Evolutionary conservation across 2,329 filamentous ascomycete species (phyloP).

Genomic region (Pseudopyrenochaeta lycopersici): DNA sequence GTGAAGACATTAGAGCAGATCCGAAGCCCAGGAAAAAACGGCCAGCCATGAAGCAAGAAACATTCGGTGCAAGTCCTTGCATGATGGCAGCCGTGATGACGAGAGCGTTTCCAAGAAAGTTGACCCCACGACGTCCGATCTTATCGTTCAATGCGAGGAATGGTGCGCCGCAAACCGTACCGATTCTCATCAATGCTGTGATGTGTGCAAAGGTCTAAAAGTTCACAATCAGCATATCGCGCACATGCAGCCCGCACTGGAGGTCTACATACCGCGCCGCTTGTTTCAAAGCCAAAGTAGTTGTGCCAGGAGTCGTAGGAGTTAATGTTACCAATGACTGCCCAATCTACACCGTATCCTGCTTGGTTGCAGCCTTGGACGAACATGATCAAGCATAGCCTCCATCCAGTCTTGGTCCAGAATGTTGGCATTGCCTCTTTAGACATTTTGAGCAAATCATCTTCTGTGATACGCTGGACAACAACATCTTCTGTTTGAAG

Average conservation of each 20-base stretch:
- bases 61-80: slow-evolving; percentile 39
- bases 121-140: slow-evolving; percentile 58
- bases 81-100: slow-evolving; percentile 57
- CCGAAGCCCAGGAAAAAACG: slow-evolving; percentile 52
- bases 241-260: not conserved
- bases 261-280: slow-evolving; percentile 31
- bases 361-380: slow-evolving; percentile 60
- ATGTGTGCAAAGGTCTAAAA: slow-evolving; percentile 46
- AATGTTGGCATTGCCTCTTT: slow-evolving; percentile 50
- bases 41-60: slow-evolving; percentile 50
- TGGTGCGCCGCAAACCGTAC: slow-evolving; percentile 56
- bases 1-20: slow-evolving; percentile 49
- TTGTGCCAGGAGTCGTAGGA: slow-evolving; percentile 54
- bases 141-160: slow-evolving; percentile 57
- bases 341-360: slow-evolving; percentile 61
- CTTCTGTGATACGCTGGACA: slow-evolving; percentile 57
- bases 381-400: slow-evolving; percentile 55
- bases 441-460: slow-evolving; percentile 56
- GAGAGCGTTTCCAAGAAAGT: slow-evolving; percentile 57
- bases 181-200: slow-evolving; percentile 60
- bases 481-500: slow-evolving; percentile 56
- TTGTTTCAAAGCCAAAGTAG: slow-evolving; percentile 54
- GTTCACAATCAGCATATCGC: slow-evolving; percentile 19
- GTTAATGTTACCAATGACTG: slow-evolving; percentile 59
- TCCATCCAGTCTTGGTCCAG: slow-evolving; percentile 53